Evolutionary conservation across 2,329 filamentous ascomycete species (phyloP).

Genomic region (Fusarium duplospermum): DNA sequence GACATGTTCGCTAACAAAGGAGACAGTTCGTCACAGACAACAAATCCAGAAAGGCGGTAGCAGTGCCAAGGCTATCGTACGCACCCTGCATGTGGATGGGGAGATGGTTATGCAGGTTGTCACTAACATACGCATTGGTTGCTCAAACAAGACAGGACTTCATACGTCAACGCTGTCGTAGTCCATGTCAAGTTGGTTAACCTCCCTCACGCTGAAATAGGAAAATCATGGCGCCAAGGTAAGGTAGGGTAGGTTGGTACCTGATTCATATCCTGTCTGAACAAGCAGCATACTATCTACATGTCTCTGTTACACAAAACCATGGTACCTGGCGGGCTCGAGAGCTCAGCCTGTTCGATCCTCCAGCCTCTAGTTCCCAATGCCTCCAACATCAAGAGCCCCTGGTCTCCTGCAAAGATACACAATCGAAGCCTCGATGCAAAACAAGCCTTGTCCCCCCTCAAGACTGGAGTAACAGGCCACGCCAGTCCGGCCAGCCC

Average conservation of each 20-base stretch:
- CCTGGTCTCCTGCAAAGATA: constrained; percentile 14
- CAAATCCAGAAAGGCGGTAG: background rate
- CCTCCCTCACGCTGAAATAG: background rate
- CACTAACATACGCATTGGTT: background rate
- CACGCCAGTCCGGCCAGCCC: constrained; percentile 13
- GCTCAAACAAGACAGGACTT: background rate
- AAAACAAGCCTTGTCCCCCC: constrained; percentile 26
- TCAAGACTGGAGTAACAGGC: constrained; percentile 5
- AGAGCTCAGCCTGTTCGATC: constrained; percentile 26
- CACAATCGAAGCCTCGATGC: constrained; percentile 16
- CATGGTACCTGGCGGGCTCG: constrained; percentile 16
- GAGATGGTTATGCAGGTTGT: background rate
- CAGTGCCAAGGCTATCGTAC: background rate
- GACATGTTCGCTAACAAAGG: background rate
- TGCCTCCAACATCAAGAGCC: constrained; percentile 20
- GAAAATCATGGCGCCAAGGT: constrained; percentile 3
- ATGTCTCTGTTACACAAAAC: constrained; percentile 8
- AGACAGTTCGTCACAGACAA: background rate
- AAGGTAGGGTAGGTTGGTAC: background rate
- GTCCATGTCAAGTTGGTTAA: background rate
- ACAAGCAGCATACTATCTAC: constrained; percentile 23
- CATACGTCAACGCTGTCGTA: background rate
- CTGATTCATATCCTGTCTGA: constrained; percentile 11
- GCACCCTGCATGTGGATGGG: constrained; percentile 4
- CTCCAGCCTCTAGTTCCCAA: constrained; percentile 39